Evolutionary conservation across 305 asterid species (phyloP), one percentile per base, ranked within the genome.

Genomic region (Fraxinus angustifolia): DNA sequence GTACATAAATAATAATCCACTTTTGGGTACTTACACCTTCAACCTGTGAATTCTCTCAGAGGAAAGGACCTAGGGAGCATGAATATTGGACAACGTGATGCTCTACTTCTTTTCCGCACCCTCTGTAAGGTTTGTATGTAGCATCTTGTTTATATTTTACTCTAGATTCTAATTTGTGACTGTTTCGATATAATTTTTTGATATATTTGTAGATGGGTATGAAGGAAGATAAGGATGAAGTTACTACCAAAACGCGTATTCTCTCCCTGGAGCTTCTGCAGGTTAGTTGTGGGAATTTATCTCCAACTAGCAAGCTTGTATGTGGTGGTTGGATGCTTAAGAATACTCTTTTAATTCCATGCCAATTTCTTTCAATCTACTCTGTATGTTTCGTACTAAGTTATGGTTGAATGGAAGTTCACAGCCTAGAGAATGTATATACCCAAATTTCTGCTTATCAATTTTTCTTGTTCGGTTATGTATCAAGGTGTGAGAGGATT

Each of bases 211-310:
- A 96, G 99, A 94, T 96, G 99, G 97, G 98, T 76, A 96, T 96
- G 98, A 96, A 93, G 91, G 99, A 94, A 89, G 99, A 91, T 80
- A 94, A 81, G 62, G 98, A 96, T 86, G 99, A 94, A 91, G 89
- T 96, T 83, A 94, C 97, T 35, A 88, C 90, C 75, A 96, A 91
- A 87, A 91, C 98, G 58, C 97, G 99, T 82, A 91, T 96, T 91
- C 88, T 96, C 42, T 96, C 99, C 75, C 88, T 96, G 87, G 98
- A 96, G 92, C 98, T 96, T 88, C 90, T 96, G 84, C 99, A 96
- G 98, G 99, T 96, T 82, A 73, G 90, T 80, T 81, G 76, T 83
- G 33, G 77, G 78, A 72, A 82, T 77, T 79, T 78, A 70, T 72
- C 74, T 83, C 60, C 78, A 79, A 78, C 58, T 81, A 53, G 48